phyloP scores from a whole-genome alignment of 2,329 filamentous ascomycete species.

The Aspergillus neoniger region DNA sequence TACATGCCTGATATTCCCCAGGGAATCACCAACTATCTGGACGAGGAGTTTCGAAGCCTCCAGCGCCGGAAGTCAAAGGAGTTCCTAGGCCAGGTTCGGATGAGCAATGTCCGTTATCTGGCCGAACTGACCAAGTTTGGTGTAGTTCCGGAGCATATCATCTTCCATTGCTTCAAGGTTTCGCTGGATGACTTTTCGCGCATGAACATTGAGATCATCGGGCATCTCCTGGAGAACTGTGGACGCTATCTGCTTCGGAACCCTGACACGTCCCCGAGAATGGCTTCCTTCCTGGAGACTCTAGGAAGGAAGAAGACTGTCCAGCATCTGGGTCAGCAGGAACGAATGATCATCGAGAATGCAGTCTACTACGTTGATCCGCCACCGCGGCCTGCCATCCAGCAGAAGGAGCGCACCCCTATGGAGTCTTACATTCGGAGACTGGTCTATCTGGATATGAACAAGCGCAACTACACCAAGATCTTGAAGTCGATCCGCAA shows the following conservation, averaged over 20 bases:
- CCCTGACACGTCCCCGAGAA: constrained; percentile 86
- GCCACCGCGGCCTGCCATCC: constrained; percentile 86
- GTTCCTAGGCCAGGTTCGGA: constrained; percentile 88
- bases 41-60: constrained; percentile 94
- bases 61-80: constrained; percentile 98
- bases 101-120: constrained; percentile 95
- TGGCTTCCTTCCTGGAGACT: constrained; percentile 92
- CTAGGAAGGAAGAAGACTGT: constrained; percentile 94
- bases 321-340: constrained; percentile 91
- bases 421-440: constrained; percentile 92
- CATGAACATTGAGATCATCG: constrained; percentile 99
- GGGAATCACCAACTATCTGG: constrained; percentile 85
- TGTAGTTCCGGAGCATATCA: constrained; percentile 95
- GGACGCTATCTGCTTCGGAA: constrained; percentile 91
- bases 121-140: constrained; percentile 98
- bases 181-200: constrained; percentile 95
- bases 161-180: constrained; percentile 98
- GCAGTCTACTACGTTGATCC: constrained; percentile 98
- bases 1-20: constrained; percentile 96
- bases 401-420: constrained; percentile 93
- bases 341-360: constrained; percentile 98
- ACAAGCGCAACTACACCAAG: constrained; percentile 89
- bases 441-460: constrained; percentile 89
- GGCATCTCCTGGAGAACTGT: constrained; percentile 93
- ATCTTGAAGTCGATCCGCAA: constrained; percentile 92